phyloP scores from a whole-genome alignment of 73 alveolate genomes.

The Paramecium tetraurelia region DNA sequence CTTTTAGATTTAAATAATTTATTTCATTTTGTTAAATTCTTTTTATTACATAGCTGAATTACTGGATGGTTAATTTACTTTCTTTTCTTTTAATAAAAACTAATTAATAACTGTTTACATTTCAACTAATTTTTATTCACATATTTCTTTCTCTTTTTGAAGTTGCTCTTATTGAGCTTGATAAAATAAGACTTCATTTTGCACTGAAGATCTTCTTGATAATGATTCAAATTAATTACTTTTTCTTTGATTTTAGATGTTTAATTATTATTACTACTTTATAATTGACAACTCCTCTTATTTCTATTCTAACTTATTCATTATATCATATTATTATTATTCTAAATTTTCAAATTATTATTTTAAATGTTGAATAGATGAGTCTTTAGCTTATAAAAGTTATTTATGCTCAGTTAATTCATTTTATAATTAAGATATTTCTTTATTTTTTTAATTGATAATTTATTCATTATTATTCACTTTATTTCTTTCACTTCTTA shows the following conservation, averaged over 20 bases:
- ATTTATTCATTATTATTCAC: neutral
- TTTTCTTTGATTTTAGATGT: neutral
- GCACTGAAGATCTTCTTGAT: conserved; percentile 8
- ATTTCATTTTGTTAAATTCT: conserved; percentile 8
- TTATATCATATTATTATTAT: neutral
- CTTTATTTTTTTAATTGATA: conserved; percentile 10
- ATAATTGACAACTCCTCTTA: neutral
- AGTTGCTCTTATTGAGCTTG: neutral
- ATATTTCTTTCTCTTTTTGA: neutral
- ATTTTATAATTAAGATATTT: neutral
- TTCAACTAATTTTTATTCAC: conserved; percentile 28
- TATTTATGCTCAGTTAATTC: neutral
- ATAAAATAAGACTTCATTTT: neutral
- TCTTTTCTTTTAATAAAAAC: neutral
- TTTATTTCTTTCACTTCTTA: neutral
- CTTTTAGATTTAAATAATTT: neutral
- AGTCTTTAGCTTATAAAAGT: neutral
- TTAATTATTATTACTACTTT: neutral
- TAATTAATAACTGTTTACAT: neutral
- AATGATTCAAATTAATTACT: neutral
- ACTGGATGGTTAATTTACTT: neutral
- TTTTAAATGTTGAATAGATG: neutral
- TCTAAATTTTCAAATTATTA: neutral
- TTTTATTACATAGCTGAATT: neutral
- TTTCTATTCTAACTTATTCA: neutral